These are phyloP conservation scores for Glomus cerebriforme DNA, from an alignment of 192 early-diverging fungal genomes.

Conservation along the genomic window DNA sequence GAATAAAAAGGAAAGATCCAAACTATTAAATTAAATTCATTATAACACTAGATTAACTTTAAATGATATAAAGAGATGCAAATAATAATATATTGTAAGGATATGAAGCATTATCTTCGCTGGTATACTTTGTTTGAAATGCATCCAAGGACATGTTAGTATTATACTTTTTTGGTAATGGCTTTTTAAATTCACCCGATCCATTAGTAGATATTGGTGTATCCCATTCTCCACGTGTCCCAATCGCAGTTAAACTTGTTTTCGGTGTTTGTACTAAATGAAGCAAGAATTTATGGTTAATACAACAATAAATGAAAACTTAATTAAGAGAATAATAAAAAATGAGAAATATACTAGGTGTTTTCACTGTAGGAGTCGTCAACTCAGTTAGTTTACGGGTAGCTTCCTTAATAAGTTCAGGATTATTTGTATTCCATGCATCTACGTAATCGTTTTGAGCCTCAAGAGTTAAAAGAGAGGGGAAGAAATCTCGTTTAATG, in stretches of 20 bases:
- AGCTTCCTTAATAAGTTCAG: constrained; percentile 36
- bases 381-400: constrained; percentile 40
- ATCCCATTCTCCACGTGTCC: constrained; percentile 33
- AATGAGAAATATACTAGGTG: constrained; percentile 34
- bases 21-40: not conserved
- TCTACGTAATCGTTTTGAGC: constrained; percentile 52
- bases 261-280: constrained; percentile 25
- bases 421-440: constrained; percentile 40
- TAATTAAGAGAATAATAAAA: not conserved
- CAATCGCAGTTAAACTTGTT: constrained; percentile 27
- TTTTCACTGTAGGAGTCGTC: constrained; percentile 39
- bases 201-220: constrained; percentile 3
- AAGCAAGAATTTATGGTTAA: constrained; percentile 3
- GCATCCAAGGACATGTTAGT: constrained; percentile 63
- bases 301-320: not conserved
- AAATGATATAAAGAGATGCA: constrained; percentile 1
- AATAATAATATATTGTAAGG: constrained; percentile 16
- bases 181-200: constrained; percentile 6
- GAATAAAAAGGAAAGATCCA: not conserved
- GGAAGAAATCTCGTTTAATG: constrained; percentile 85
- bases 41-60: not conserved
- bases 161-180: constrained; percentile 42
- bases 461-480: constrained; percentile 63
- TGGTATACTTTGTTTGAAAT: constrained; percentile 74
- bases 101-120: constrained; percentile 79